phyloP scores from a whole-genome alignment of 176 grass and related monocot genomes.

The Aegilops umbellulata region DNA sequence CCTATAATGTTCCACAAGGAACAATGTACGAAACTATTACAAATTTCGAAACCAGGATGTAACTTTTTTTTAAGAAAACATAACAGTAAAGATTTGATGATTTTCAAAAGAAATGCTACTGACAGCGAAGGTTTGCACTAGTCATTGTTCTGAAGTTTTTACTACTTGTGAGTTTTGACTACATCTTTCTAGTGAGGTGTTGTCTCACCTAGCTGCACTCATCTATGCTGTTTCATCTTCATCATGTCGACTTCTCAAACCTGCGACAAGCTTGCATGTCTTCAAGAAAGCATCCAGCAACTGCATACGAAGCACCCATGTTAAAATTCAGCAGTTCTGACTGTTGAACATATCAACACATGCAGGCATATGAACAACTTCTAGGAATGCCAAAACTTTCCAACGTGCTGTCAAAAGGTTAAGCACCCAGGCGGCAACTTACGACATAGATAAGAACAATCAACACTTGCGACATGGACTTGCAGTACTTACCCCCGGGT shows the following conservation, averaged over 20 bases:
- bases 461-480: background rate
- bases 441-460: background rate
- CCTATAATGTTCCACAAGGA: background rate
- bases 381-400: background rate
- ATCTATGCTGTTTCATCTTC: constrained; percentile 19
- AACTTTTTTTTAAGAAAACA: too few relatives aligned
- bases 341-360: background rate
- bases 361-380: background rate
- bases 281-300: constrained; percentile 76
- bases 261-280: constrained; percentile 72
- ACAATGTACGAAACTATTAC: background rate
- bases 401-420: background rate
- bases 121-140: background rate
- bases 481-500: constrained; percentile 65
- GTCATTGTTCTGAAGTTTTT: background rate
- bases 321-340: background rate
- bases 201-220: constrained; percentile 22
- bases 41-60: background rate
- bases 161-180: background rate
- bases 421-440: background rate
- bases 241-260: constrained; percentile 57
- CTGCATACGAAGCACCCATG: constrained; percentile 37
- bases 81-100: too few relatives aligned
- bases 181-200: background rate
- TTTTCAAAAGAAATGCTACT: background rate